Conservation (phyloP, 176 grass and related monocot genomes). For the Raddia distichophylla region DNA sequence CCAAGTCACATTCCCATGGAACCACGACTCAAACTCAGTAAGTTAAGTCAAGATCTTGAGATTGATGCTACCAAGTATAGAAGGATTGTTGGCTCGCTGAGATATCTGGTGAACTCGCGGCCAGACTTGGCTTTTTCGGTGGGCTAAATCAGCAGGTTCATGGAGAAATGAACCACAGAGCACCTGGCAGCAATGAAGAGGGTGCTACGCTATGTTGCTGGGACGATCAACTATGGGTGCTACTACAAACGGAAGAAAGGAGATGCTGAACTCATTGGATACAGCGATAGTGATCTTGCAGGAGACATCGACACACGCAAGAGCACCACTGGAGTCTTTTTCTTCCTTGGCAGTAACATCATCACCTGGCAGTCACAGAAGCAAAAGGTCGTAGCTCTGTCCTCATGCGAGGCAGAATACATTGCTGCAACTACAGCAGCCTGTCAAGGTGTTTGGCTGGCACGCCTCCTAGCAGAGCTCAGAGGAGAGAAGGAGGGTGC, state of each 20-base stretch:
- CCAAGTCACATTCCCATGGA: not conserved
- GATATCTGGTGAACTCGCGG: not conserved
- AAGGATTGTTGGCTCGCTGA: not conserved
- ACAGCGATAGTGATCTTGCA: too few relatives aligned
- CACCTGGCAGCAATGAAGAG: too few relatives aligned
- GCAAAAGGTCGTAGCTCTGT: not conserved
- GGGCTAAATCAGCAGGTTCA: too few relatives aligned
- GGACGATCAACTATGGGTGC: too few relatives aligned
- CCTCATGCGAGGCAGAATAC: not conserved
- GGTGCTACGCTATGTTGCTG: too few relatives aligned
- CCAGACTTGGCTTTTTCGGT: too few relatives aligned
- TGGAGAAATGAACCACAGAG: too few relatives aligned
- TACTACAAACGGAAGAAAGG: too few relatives aligned
- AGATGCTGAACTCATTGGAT: too few relatives aligned
- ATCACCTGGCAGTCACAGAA: not conserved
- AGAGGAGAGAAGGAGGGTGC: too few relatives aligned
- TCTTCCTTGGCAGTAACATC: not conserved
- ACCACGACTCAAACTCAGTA: not conserved
- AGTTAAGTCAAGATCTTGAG: not conserved
- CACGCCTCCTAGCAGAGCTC: not conserved
- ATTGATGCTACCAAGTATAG: not conserved
- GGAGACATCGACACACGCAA: too few relatives aligned
- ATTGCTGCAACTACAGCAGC: not conserved
- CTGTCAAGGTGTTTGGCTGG: not conserved
- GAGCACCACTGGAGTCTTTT: too few relatives aligned